Percentiles rank a stretch among this genome's conserved stretches.
These are phyloP conservation scores for Calendula officinalis DNA, from an alignment of 129 eudicot genomes.

Conservation along the genomic window DNA sequence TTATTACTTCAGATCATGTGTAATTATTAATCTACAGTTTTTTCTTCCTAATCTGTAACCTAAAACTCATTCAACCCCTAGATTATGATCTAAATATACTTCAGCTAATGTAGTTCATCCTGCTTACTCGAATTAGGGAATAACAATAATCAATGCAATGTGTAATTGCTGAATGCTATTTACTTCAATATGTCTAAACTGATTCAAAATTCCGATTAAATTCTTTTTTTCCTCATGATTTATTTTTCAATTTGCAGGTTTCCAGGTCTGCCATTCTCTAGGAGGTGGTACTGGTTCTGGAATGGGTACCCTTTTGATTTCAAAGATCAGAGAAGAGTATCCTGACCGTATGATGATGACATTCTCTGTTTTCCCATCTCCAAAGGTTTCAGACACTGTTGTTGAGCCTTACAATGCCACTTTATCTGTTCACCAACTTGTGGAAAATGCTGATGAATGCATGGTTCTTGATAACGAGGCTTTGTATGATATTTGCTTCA, in stretches of 20 bases:
- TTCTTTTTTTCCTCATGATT: not conserved
- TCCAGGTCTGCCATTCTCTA: slow-evolving; percentile 46
- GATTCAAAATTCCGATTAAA: no score
- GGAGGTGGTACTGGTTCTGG: slow-evolving; percentile 49
- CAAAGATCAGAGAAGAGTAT: slow-evolving; percentile 45
- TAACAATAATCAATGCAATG: no score
- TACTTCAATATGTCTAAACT: no score
- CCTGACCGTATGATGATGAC: slow-evolving; percentile 50
- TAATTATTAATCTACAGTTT: no score
- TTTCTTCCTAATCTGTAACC: no score
- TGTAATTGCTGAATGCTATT: no score
- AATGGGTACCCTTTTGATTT: slow-evolving; percentile 42
- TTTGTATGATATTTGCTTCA: slow-evolving; percentile 41
- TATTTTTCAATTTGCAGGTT: slow-evolving; percentile 26
- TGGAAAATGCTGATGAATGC: slow-evolving; percentile 45
- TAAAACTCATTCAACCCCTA: no score
- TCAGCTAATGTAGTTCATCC: no score
- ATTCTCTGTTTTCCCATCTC: slow-evolving; percentile 45
- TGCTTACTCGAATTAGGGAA: no score
- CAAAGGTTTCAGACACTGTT: slow-evolving; percentile 44
- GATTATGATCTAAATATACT: no score
- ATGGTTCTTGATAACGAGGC: slow-evolving; percentile 50
- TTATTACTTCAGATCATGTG: no score
- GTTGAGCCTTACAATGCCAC: slow-evolving; percentile 50
- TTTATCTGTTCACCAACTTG: slow-evolving; percentile 43